These are phyloP conservation scores for Cokeromyces recurvatus DNA, from an alignment of 371 early-diverging fungal species.

Conservation along the genomic window DNA sequence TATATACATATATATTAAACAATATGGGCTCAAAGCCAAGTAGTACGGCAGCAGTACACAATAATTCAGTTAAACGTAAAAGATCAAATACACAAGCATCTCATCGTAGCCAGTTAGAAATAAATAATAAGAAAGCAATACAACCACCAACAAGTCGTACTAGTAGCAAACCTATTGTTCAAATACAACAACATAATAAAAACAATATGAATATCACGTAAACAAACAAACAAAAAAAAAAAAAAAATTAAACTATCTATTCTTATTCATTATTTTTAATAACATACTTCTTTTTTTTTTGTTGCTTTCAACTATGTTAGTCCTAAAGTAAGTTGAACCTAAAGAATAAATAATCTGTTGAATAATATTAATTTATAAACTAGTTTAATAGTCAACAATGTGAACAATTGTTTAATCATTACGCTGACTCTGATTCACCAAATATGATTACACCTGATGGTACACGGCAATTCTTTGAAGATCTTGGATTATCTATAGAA, in stretches of 20 bases:
- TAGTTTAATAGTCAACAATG: slow-evolving; percentile 36
- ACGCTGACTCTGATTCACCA: slow-evolving; percentile 37
- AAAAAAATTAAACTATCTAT: no score
- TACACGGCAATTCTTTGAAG: slow-evolving; percentile 36
- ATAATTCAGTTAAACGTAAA: slow-evolving; percentile 14
- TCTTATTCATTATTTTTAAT: slow-evolving; percentile 1
- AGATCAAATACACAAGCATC: slow-evolving; percentile 16
- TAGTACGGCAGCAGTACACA: neutral
- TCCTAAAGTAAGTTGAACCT: no score
- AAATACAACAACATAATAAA: no score
- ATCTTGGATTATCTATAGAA: slow-evolving; percentile 37
- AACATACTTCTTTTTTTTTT: slow-evolving; percentile 1
- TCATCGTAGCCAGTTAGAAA: slow-evolving; percentile 6
- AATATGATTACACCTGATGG: slow-evolving; percentile 38
- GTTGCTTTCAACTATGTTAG: no score
- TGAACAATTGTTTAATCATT: slow-evolving; percentile 26
- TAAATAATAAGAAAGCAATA: no score
- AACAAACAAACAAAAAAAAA: no score
- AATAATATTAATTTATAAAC: no score
- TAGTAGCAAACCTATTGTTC: no score
- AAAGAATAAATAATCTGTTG: no score
- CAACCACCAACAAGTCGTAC: no score
- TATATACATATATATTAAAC: no score
- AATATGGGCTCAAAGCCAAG: slow-evolving; percentile 3
- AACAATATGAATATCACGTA: no score